Percentiles rank a stretch among this genome's conserved stretches.
Evolutionary conservation across 257 asterid species (phyloP).

Genomic region (Linderniella brevidens): DNA sequence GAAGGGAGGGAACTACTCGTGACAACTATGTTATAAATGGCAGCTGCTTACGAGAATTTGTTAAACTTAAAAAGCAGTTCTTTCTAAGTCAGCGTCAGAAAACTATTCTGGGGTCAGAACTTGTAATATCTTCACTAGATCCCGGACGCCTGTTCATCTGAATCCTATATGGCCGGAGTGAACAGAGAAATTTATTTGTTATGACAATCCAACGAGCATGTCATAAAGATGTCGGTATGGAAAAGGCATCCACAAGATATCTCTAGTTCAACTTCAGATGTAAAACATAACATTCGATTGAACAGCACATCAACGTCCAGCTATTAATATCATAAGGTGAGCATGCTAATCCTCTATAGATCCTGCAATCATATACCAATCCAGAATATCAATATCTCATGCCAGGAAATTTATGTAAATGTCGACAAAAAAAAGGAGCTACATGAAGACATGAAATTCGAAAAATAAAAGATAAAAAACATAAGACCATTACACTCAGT

Average conservation of each 20-base stretch:
- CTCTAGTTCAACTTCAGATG: slow-evolving; percentile 54
- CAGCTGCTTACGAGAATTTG: no score
- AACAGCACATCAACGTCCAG: slow-evolving; percentile 99
- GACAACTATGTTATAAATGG: not conserved
- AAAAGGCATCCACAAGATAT: slow-evolving; percentile 20
- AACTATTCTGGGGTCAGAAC: no score
- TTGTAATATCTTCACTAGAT: slow-evolving; percentile 3
- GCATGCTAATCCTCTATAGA: slow-evolving; percentile 95
- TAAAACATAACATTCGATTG: slow-evolving; percentile 78
- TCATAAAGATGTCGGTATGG: slow-evolving; percentile 47
- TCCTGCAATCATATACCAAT: slow-evolving; percentile 99
- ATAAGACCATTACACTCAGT: not conserved
- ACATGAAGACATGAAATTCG: slow-evolving; percentile 16
- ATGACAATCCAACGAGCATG: slow-evolving; percentile 45
- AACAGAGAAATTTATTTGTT: slow-evolving; percentile 18
- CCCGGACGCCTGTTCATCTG: not conserved
- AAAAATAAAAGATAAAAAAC: slow-evolving; percentile 9
- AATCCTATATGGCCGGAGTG: not conserved
- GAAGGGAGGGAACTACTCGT: not conserved
- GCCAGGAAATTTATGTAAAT: slow-evolving; percentile 16
- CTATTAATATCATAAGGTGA: slow-evolving; percentile 82
- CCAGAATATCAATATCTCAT: slow-evolving; percentile 82
- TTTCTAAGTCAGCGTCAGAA: no score
- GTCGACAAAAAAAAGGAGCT: slow-evolving; percentile 25
- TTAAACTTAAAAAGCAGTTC: no score